phyloP scores from a whole-genome alignment of 2,329 filamentous ascomycete genomes.

The Ophiocordyceps camponoti-leonardi region DNA sequence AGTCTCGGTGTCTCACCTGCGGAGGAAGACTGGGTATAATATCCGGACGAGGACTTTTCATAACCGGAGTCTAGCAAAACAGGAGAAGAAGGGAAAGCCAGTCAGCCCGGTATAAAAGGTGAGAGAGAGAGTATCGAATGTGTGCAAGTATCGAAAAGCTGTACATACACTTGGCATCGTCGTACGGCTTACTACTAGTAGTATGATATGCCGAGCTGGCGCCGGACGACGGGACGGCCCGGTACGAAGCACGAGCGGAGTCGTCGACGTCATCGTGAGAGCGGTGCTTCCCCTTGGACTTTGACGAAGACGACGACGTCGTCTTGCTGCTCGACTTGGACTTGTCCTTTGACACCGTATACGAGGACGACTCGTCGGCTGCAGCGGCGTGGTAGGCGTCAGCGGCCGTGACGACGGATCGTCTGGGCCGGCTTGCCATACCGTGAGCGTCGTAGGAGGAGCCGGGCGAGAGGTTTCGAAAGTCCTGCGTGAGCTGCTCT shows the following conservation, averaged over 20 bases:
- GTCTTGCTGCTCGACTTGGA: slow-evolving; percentile 2
- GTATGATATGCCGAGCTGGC: not conserved
- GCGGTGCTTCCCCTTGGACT: slow-evolving; percentile 4
- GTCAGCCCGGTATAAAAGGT: no score
- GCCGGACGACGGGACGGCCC: not conserved
- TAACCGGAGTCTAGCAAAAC: not conserved
- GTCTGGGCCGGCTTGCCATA: not conserved
- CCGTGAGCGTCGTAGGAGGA: slow-evolving; percentile 2
- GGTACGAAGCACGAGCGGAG: not conserved
- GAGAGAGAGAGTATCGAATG: no score
- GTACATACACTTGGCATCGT: slow-evolving; percentile 1
- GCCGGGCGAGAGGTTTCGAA: slow-evolving; percentile 3
- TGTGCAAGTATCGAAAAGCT: no score
- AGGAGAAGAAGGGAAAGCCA: not conserved
- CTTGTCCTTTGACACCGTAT: slow-evolving; percentile 2
- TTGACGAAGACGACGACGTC: not conserved
- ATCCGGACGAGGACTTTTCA: not conserved
- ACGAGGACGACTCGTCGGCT: slow-evolving; percentile 1
- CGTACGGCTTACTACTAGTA: not conserved
- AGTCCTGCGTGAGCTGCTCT: slow-evolving; percentile 1
- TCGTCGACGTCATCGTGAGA: slow-evolving; percentile 1
- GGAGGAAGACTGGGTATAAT: slow-evolving; percentile 1
- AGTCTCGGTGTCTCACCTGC: not conserved
- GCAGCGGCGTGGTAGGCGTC: not conserved
- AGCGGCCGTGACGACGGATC: not conserved